Percentiles rank a stretch among this genome's conserved stretches.
phyloP scores from a whole-genome alignment of 2,329 filamentous ascomycete species.

The Claviceps africana region DNA sequence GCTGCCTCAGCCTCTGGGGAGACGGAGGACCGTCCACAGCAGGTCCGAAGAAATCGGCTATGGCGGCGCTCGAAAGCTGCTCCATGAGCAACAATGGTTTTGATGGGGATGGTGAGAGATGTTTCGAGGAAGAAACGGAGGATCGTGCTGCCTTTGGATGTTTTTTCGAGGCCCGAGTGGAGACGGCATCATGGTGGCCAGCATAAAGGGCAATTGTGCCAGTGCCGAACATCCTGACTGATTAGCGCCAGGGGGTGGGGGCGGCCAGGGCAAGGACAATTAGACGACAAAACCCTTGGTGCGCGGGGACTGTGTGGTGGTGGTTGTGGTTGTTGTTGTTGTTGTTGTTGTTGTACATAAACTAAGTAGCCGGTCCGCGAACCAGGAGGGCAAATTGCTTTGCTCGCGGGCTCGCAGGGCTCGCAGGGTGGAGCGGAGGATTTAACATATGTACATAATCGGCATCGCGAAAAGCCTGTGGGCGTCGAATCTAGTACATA shows the following conservation, averaged over 20 bases:
- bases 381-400: constrained; percentile 7
- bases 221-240: constrained; percentile 8
- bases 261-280: constrained; percentile 5
- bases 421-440: background rate
- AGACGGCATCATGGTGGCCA: constrained; percentile 12
- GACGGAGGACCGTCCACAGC: constrained; percentile 48
- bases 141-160: constrained; percentile 4
- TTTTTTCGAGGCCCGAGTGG: constrained; percentile 5
- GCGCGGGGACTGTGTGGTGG: too few relatives aligned
- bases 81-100: constrained; percentile 9
- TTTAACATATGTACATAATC: too few relatives aligned
- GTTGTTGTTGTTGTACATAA: too few relatives aligned
- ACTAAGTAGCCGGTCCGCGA: constrained; percentile 1
- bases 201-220: constrained; percentile 14
- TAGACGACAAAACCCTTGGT: too few relatives aligned
- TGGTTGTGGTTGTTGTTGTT: too few relatives aligned
- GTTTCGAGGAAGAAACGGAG: constrained; percentile 3
- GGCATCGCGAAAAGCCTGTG: constrained; percentile 1
- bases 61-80: constrained; percentile 7
- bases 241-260: constrained; percentile 1
- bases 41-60: constrained; percentile 38
- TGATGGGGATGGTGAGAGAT: constrained; percentile 7
- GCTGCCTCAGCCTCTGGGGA: constrained; percentile 42
- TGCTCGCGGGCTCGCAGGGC: too few relatives aligned
- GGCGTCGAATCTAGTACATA: constrained; percentile 1